Evolutionary conservation across 2,329 filamentous ascomycete species (phyloP), one percentile per base, ranked within the genome.

Genomic region (Fusarium sp.): DNA sequence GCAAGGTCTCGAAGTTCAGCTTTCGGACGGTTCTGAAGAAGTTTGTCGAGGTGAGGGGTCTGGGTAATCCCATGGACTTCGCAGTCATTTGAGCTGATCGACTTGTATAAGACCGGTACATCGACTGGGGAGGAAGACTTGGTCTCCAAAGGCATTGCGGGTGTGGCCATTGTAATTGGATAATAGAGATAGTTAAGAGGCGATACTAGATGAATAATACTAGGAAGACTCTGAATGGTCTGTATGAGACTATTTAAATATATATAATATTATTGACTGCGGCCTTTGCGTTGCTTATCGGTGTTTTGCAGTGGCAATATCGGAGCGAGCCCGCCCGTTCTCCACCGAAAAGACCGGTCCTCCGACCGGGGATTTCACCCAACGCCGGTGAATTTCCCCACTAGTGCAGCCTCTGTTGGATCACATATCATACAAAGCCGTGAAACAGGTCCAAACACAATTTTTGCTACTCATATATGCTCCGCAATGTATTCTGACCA

Each of bases 31-130:
- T 37, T 41, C 43, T 65, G 64, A 14, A 68, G 59, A 49, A 67
- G 56, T 3, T 26, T 20, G 15, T 67, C 45, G 15, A 65, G 64
- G 35, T 68, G 48, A 30, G 65, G 64, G 19, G 65, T 68, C 7
- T 41, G 35, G 3, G 53, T 63, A 7, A 44, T n/a, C 13, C 37
- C 48, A 6, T 68, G 53, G 19, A 55, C 33, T 24, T 24, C 22
- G 11, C 64, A 67, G 7, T 57, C 20, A 4, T 56, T 44, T 37
- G 57, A 14, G 57, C n/a, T 28, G 20, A 47, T 33, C n/a, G 56
- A 46, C 30, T 33, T 20, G 6, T 14, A 33, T 19, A 14, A 6
- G 8, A 28, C n/a, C 4, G 13, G 11, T 11, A 7, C 17, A 10
- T 37, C 35, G 8, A n/a, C 9, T 37, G n/a, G 17, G n/a, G 10